Base-by-base conservation (phyloP, 2,329 filamentous ascomycete genomes). In the Pseudogymnoascus sp. region DNA sequence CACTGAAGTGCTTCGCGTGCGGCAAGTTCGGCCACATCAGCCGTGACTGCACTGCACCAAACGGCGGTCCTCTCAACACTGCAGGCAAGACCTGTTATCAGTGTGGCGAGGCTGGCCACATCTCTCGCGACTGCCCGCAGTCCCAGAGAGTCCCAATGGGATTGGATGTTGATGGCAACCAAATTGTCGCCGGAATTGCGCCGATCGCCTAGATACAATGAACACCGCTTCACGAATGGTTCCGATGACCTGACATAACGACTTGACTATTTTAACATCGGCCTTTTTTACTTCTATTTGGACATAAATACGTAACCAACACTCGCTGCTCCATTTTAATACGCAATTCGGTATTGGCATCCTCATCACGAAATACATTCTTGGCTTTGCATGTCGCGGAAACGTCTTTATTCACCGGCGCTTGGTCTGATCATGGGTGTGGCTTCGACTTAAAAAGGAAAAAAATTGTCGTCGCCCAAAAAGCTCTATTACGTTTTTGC, bases 71-170 rank as follows among this genome's bases (percentile, higher is more conserved):
- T 57, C 83, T 98, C 70, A 97, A 95, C 85, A 96, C 92, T 68
- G 92, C 91, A 68, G 93, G 93, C 75, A 99, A 98, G 87, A 96
- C 93, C 69, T 99, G 95, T 86, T 99, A 99, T 82, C 90, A 93
- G 78, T 99, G 95, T 76, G 92, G 93, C 69, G 90, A 97, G 81
- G 87, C 92, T 65, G 95, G 95, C 62, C 93, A 98, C 79, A 98
- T 98, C 78, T 96, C 92, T 65, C 90, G 93, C 68, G 93, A 98
- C 72, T 97, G 95, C 82, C 90, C 92, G 65, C 78, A 92, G 60
- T 61, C 60, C 37, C 60, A 85, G 87, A 89, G 85, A 67, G 66
- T 66, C 76, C 78, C 70, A 79, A 77, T 71, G 80, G 79, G 70
- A 83, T 64, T 69, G 61, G 70, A 67, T 70, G 77, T 77, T 64